Percentiles rank a stretch among this genome's conserved stretches.
Conservation (phyloP, 2,329 filamentous ascomycete species). For the Phoma sp. region DNA sequence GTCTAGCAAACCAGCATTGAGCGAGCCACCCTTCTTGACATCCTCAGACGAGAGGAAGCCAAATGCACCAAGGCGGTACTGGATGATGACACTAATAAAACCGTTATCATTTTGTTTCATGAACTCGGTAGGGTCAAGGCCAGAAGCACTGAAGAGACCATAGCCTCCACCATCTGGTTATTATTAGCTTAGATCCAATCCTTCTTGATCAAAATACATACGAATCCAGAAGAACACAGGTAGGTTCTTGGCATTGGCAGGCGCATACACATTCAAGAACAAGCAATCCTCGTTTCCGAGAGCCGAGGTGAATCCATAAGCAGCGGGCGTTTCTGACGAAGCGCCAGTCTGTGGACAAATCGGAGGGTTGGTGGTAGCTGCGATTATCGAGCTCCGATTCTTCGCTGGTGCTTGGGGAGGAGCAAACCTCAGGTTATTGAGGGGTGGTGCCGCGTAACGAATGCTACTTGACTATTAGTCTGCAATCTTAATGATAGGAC, state of each 20-base stretch:
- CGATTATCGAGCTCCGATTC: slow-evolving; percentile 51
- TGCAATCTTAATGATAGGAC: neutral
- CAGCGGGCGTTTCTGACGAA: slow-evolving; percentile 33
- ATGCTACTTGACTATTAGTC: slow-evolving; percentile 42
- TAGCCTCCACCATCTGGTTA: slow-evolving; percentile 51
- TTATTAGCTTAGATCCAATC: slow-evolving; percentile 30
- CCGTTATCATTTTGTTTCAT: slow-evolving; percentile 53
- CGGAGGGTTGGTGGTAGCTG: slow-evolving; percentile 53
- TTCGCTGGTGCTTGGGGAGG: slow-evolving; percentile 56
- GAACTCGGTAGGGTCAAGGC: slow-evolving; percentile 42
- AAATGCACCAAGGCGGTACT: slow-evolving; percentile 68
- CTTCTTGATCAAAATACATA: slow-evolving; percentile 26
- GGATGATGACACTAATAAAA: slow-evolving; percentile 67
- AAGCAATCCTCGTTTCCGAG: slow-evolving; percentile 52
- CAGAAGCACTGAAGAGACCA: slow-evolving; percentile 39
- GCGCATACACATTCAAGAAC: slow-evolving; percentile 51
- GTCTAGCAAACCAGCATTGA: slow-evolving; percentile 71
- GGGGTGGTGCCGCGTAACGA: slow-evolving; percentile 62
- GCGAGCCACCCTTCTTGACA: slow-evolving; percentile 62
- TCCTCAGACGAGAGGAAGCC: slow-evolving; percentile 68
- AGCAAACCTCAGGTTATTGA: slow-evolving; percentile 60
- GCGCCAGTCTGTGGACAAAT: slow-evolving; percentile 44
- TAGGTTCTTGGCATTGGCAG: slow-evolving; percentile 54
- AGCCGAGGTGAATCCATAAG: slow-evolving; percentile 41
- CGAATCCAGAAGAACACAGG: slow-evolving; percentile 65